Conservation (phyloP, 371 early-diverging fungal species). For the Coemansia sp. region DNA sequence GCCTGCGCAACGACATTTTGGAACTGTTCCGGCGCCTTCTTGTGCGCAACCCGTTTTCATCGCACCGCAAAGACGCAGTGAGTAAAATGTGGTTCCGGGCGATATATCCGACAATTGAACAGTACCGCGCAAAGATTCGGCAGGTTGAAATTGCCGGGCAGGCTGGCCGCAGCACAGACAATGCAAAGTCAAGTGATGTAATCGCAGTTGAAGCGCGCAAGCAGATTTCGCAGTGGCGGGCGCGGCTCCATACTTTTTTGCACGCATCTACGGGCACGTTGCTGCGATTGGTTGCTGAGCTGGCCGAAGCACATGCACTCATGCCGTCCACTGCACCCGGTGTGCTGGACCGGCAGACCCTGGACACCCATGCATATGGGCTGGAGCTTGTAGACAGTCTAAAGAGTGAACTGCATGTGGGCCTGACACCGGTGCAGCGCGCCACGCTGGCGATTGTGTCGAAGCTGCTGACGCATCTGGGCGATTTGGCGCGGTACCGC, state of each 20-base stretch:
- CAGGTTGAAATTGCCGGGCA: slow-evolving; percentile 11
- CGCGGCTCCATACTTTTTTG: slow-evolving; percentile 35
- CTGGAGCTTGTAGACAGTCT: slow-evolving; percentile 27
- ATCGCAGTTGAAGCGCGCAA: neutral
- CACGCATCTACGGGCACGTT: slow-evolving; percentile 33
- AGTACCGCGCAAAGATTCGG: slow-evolving; percentile 43
- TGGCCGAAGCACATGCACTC: slow-evolving; percentile 35
- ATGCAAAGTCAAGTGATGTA: neutral
- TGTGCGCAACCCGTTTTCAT: slow-evolving; percentile 42
- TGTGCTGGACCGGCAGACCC: slow-evolving; percentile 26
- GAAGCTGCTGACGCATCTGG: slow-evolving; percentile 32
- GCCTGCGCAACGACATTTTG: slow-evolving; percentile 29
- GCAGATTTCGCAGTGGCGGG: slow-evolving; percentile 35
- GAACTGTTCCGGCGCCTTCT: slow-evolving; percentile 45
- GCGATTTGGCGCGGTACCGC: slow-evolving; percentile 45
- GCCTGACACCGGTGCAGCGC: slow-evolving; percentile 23
- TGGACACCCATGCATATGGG: slow-evolving; percentile 28
- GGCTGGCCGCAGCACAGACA: slow-evolving; percentile 4
- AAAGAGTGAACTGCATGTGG: slow-evolving; percentile 27
- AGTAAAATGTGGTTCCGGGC: slow-evolving; percentile 44
- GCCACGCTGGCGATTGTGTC: slow-evolving; percentile 33
- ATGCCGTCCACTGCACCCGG: slow-evolving; percentile 4
- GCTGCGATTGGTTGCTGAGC: slow-evolving; percentile 29
- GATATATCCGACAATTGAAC: slow-evolving; percentile 42
- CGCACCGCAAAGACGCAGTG: slow-evolving; percentile 43